Evolutionary conservation across 441 rosid species (phyloP), one percentile per base, ranked within the genome.

Genomic region (Croton setiger): DNA sequence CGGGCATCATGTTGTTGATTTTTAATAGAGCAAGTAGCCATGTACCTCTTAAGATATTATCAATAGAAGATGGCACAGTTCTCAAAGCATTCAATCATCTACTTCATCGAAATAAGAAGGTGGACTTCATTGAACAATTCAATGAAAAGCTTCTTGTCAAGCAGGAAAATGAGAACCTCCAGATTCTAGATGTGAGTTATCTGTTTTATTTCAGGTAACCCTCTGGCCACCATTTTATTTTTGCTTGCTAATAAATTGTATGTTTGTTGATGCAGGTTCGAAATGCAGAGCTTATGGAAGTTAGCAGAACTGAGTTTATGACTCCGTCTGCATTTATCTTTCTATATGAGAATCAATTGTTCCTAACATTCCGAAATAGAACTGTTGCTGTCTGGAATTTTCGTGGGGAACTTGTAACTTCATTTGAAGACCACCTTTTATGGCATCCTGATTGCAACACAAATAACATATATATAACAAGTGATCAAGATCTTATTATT

Each of bases 371-470:
- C 78, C 81, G 90, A 77, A 85, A 85, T 62, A 81, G 86, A 55
- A 92, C 87, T 33, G 98, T 92, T 74, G 81, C 98, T 66, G 98
- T 91, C 44, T 94, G 98, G 99, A 92, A 92, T 75, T 94, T 90
- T 59, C 87, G 88, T 1, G 96, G 93, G 63, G 92, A 90, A 79
- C 93, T 86, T 20, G 93, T 90, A 21, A 90, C 96, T 53, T 90
- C 96, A 14, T 90, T 90, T 57, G 96, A 90, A 78, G 96, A 90
- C 79, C 99, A 92, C 76, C 83, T 85, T 57, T 76, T 87, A 74
- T 92, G 98, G 96, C 89, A 92, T 82, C 92, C 96, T n/a, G 98
- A 92, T 71, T 90, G 97, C 78, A 92, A 94, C 78, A 94, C 99
- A 27, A 92, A 90, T 75, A 92, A 92, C 76, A 95, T 92, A 71